phyloP scores from a whole-genome alignment of 1,284 basidiomycete species.

The Ceratobasidium papillatum region DNA sequence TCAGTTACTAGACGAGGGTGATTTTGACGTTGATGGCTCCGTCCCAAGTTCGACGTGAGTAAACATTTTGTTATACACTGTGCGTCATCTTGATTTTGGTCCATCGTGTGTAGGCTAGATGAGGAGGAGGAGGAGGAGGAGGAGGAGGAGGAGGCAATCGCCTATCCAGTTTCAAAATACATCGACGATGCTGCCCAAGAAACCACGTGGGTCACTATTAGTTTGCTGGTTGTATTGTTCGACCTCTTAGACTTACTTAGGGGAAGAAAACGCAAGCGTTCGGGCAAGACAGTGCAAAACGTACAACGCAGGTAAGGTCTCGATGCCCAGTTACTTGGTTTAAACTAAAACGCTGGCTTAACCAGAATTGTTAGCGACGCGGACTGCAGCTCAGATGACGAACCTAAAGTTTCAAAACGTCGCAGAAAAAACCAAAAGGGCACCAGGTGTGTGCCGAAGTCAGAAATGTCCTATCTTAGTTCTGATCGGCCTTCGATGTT shows the following conservation, averaged over 20 bases:
- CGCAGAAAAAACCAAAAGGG: background rate
- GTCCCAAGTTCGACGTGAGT: background rate
- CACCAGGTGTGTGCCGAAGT: background rate
- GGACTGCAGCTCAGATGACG: background rate
- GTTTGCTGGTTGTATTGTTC: no score
- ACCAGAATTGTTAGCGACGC: background rate
- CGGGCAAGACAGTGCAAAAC: background rate
- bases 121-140: no score
- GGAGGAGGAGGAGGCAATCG: background rate
- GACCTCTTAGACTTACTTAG: background rate
- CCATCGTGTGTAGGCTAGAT: no score
- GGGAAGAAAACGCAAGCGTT: background rate
- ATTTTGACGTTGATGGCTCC: background rate
- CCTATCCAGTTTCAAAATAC: background rate
- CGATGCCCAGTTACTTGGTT: background rate
- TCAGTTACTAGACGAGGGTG: background rate
- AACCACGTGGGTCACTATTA: background rate
- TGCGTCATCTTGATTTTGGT: no score
- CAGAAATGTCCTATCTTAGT: background rate
- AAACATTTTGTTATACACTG: no score
- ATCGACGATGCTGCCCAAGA: background rate
- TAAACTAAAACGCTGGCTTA: background rate
- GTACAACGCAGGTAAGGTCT: background rate
- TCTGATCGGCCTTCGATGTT: background rate
- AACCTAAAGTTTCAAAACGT: background rate